Evolutionary conservation across 208 protist genomes (phyloP), one percentile per base, ranked within the genome.

Genomic region (Strigomonas galati): DNA sequence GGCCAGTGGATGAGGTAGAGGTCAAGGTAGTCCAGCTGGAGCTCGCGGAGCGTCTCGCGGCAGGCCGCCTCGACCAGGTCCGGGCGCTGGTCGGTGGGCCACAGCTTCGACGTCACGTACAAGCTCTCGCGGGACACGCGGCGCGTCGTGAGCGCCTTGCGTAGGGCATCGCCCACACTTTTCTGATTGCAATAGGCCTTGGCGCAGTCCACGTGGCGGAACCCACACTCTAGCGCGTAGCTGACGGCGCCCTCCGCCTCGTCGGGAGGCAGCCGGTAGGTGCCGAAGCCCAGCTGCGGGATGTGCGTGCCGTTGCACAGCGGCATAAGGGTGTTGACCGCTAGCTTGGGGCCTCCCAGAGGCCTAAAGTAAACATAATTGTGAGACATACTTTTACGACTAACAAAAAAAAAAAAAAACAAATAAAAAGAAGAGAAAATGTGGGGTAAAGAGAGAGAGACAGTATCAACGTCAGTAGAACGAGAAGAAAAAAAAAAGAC

Each of bases 21-120:
- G 72, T 98, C 95, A 15, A 98, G 69, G 67, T 97, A 97, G 56
- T 94, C 89, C 0, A 97, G 58, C 31, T 72, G 65, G 19, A 98
- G 75, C 30, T 93, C 81, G 26, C 37, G 63, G 40, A 98, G 67
- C 17, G 81, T 90, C 58, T 90, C 69, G n/a, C 82, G 69, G 75
- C 88, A 97, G 17, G 91, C 91, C 26, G 71, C 62, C 70, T 88
- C 80, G 2, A 99, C 95, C 67, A 91, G 40, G 60, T 95, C 78
- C 19, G 82, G 84, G 58, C 89, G 82, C 70, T 99, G 96, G 62
- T 96, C 92, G 0, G 93, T 98, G 14, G 96, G 93, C 86, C 93
- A 98, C 21, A 98, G 69, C 69, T 98, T 98, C 2, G 92, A 96
- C 1, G 95, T 98, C 58, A 98, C 58, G 55, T 96, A 98, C 24